phyloP scores from a whole-genome alignment of 257 asterid genomes.

The Solanum virginianum region DNA sequence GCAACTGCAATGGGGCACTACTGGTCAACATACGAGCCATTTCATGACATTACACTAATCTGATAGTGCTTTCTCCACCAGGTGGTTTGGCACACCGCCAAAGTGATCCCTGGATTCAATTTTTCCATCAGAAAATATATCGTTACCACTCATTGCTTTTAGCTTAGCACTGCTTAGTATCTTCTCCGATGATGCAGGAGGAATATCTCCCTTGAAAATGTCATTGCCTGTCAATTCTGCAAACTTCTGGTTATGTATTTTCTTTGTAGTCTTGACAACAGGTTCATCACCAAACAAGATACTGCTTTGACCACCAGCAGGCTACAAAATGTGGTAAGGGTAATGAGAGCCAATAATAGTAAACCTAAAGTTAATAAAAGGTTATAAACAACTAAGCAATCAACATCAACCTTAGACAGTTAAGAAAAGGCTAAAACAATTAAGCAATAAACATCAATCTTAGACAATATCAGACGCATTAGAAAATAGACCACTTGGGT shows the following conservation, averaged over 20 bases:
- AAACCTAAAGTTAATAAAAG: neutral
- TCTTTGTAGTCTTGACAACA: slow-evolving; percentile 43
- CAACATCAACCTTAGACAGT: neutral
- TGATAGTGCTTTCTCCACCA: slow-evolving; percentile 83
- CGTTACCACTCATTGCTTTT: slow-evolving; percentile 78
- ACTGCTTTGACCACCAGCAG: slow-evolving; percentile 92
- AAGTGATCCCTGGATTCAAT: slow-evolving; percentile 64
- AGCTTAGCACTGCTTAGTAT: slow-evolving; percentile 65
- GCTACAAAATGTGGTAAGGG: slow-evolving; percentile 26
- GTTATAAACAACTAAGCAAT: neutral
- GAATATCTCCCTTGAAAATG: slow-evolving; percentile 82
- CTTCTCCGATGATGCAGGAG: slow-evolving; percentile 74
- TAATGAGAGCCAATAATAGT: neutral
- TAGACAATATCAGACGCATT: neutral
- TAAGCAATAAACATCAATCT: neutral
- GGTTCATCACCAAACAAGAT: slow-evolving; percentile 76
- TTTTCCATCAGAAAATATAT: slow-evolving; percentile 76
- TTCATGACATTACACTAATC: slow-evolving; percentile 37
- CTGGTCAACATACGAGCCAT: neutral
- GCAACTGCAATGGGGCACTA: neutral
- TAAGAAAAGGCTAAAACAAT: neutral
- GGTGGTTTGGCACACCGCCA: slow-evolving; percentile 86
- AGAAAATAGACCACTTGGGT: neutral
- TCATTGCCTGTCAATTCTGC: slow-evolving; percentile 78
- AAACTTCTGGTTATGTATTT: slow-evolving; percentile 76